Evolutionary conservation across 306 rosid genomes (phyloP).

Genomic region (Cyamopsis tetragonoloba): DNA sequence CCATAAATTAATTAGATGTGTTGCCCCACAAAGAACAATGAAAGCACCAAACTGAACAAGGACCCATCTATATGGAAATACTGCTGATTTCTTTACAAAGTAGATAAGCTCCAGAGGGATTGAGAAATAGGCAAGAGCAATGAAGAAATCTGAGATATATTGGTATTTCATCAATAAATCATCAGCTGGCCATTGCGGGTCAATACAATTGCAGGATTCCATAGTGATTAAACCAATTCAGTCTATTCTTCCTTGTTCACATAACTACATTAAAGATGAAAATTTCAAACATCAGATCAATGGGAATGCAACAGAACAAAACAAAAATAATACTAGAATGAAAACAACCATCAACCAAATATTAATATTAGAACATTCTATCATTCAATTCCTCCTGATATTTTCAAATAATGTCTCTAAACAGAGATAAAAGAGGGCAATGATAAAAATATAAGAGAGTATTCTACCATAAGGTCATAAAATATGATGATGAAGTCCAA

Average conservation of each 20-base stretch:
- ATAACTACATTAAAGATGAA: conserved; percentile 34
- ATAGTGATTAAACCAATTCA: conserved; percentile 41
- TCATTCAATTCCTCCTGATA: neutral
- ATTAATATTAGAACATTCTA: conserved; percentile 2
- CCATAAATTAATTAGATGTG: conserved; percentile 73
- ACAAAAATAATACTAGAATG: neutral
- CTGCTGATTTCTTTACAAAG: conserved; percentile 77
- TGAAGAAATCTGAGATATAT: conserved; percentile 72
- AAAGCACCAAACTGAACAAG: conserved; percentile 87
- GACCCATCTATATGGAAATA: conserved; percentile 82
- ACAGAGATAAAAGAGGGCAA: neutral
- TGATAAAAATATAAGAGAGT: neutral
- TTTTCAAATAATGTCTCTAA: conserved; percentile 4
- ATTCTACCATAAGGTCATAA: neutral
- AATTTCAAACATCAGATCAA: conserved; percentile 5
- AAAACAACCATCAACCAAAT: neutral
- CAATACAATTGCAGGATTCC: conserved; percentile 71
- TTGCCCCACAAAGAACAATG: conserved; percentile 83
- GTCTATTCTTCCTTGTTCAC: conserved; percentile 24
- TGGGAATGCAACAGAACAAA: conserved; percentile 12
- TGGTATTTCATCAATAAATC: conserved; percentile 73
- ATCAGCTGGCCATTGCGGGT: conserved; percentile 66
- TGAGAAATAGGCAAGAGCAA: conserved; percentile 75
- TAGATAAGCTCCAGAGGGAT: conserved; percentile 77
- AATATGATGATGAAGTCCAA: neutral